phyloP scores from a whole-genome alignment of 1,139 yeast genomes.

The Suhomyces atakaporum region DNA sequence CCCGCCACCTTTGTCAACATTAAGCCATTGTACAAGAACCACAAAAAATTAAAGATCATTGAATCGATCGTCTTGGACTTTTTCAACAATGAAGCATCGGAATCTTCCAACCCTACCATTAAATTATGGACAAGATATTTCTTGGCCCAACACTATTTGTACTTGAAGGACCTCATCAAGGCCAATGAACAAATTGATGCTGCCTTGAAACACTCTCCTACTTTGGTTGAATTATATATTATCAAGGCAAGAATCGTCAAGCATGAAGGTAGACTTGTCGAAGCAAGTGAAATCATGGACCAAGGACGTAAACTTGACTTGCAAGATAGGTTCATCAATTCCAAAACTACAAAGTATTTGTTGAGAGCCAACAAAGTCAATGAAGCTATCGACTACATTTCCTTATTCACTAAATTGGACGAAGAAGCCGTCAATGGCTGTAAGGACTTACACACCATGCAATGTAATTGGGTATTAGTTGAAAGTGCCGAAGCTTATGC shows the following conservation, averaged over 20 bases:
- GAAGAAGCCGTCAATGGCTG: slow-evolving; percentile 74
- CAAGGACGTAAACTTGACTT: slow-evolving; percentile 76
- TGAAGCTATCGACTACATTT: slow-evolving; percentile 71
- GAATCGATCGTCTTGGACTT: slow-evolving; percentile 57
- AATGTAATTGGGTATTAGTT: slow-evolving; percentile 84
- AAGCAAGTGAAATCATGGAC: slow-evolving; percentile 69
- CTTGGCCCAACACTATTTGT: slow-evolving; percentile 77
- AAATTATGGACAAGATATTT: slow-evolving; percentile 78
- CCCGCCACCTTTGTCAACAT: slow-evolving; percentile 89
- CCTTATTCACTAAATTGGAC: slow-evolving; percentile 84
- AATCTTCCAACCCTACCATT: slow-evolving; percentile 48
- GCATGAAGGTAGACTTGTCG: slow-evolving; percentile 59
- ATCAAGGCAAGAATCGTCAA: slow-evolving; percentile 80
- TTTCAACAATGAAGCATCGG: slow-evolving; percentile 30
- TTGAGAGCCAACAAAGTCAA: slow-evolving; percentile 78
- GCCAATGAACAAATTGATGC: slow-evolving; percentile 61
- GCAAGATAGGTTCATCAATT: slow-evolving; percentile 89
- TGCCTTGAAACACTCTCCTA: slow-evolving; percentile 76
- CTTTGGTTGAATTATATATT: slow-evolving; percentile 78
- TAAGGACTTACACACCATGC: slow-evolving; percentile 85
- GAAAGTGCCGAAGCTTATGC: slow-evolving; percentile 84
- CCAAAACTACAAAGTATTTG: slow-evolving; percentile 82
- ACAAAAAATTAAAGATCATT: slow-evolving; percentile 49
- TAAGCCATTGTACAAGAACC: slow-evolving; percentile 70
- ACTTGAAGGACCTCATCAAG: slow-evolving; percentile 47